Evolutionary conservation across 2,329 filamentous ascomycete species (phyloP), one percentile per base, ranked within the genome.

Genomic region (Aspergillus caelatus): DNA sequence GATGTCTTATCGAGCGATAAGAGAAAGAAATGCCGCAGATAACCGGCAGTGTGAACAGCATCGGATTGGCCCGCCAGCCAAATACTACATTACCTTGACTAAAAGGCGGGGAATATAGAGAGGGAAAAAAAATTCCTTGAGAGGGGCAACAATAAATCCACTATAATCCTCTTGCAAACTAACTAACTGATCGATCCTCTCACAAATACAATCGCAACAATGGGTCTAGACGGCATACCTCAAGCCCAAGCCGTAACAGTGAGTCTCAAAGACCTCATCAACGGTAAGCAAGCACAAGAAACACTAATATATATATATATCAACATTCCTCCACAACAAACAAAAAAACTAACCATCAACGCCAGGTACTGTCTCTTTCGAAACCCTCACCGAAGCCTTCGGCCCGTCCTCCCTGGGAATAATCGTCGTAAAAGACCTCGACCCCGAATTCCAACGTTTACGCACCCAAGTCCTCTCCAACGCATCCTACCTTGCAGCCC

Each of bases 351-450:
- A 46, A 46, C n/a, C n/a, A 26, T 41, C 12, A 2, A 9, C 34
- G 19, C 16, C 58, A 77, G 79, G 77, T 56, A 70, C 74, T 7
- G 74, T 84, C 52, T 76, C 81, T 8, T 82, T 81, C 64, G 73
- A 78, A 21, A 79, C 77, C 11, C 74, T 84, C 14, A 78, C 80
- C 36, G 75, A 90, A 70, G 95, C 95, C 0, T 98, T 99, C 75
- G 95, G 95, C 0, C 93, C 94, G 1, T 88, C 91, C 30, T 97
- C 93, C 2, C 83, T 98, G 14, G 95, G 95, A 0, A 97, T 99
- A 58, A 89, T 99, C 61, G 82, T 98, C n/a, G 94, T 99, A 55
- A 93, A 91, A 75, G 92, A 93, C 74, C 86, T 98, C 0, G 92
- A 93, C 0, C 66, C 84, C 7, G 83, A 87, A 58, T 99, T 96